Evolutionary conservation across 1,284 basidiomycete genomes (phyloP).

Genomic region (Tilletia caries): DNA sequence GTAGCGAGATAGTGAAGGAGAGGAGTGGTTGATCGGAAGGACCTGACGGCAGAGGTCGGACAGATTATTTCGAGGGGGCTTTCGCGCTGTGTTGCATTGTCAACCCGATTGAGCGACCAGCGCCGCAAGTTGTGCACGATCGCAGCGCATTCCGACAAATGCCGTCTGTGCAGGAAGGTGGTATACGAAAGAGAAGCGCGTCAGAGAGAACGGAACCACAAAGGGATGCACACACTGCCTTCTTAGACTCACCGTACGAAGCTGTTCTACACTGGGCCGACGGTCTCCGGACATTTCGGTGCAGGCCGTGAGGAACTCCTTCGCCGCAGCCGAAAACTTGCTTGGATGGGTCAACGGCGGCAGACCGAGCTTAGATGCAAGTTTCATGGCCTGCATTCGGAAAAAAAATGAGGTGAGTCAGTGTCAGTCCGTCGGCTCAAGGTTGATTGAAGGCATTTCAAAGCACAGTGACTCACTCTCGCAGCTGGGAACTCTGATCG

Average conservation of each 20-base stretch:
- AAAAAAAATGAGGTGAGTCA: not conserved
- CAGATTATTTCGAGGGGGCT: too few species aligned
- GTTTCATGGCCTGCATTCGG: slow-evolving; percentile 29
- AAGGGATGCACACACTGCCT: not conserved
- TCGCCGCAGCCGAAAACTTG: slow-evolving; percentile 32
- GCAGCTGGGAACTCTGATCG: slow-evolving; percentile 41
- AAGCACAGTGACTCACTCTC: slow-evolving; percentile 14
- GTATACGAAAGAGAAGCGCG: too few species aligned
- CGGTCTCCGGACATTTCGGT: slow-evolving; percentile 40
- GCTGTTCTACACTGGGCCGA: slow-evolving; percentile 36
- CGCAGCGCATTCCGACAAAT: too few species aligned
- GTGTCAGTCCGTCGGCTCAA: slow-evolving; percentile 3
- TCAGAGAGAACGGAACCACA: too few species aligned
- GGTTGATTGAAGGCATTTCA: not conserved
- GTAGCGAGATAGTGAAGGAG: too few species aligned
- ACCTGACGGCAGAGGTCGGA: too few species aligned
- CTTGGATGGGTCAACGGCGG: slow-evolving; percentile 27
- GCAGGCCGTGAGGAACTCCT: slow-evolving; percentile 40
- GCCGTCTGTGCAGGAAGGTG: too few species aligned
- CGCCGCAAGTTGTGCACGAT: too few species aligned
- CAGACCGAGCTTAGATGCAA: slow-evolving; percentile 39
- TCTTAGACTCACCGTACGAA: slow-evolving; percentile 25
- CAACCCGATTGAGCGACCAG: too few species aligned
- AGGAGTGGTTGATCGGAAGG: too few species aligned
- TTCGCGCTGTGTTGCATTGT: too few species aligned